Conservation (phyloP, 2,329 filamentous ascomycete species). For the Penicillium sp. region DNA sequence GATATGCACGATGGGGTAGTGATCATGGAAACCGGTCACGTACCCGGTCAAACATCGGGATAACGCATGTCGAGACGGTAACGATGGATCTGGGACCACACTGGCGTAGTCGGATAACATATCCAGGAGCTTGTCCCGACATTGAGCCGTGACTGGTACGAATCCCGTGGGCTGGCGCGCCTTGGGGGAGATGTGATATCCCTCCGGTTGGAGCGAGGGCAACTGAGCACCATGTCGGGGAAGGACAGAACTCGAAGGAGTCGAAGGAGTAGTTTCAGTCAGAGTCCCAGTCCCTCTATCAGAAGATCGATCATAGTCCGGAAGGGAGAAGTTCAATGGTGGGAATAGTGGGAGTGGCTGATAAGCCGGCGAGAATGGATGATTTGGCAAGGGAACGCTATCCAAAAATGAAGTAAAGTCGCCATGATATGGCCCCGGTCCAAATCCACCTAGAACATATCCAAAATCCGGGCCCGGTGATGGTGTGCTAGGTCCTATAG, state of each 20-base stretch:
- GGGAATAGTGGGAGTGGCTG: conserved; percentile 36
- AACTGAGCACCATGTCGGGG: conserved; percentile 35
- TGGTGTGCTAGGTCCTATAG: conserved; percentile 20
- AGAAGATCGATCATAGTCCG: conserved; percentile 27
- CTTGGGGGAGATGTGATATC: conserved; percentile 25
- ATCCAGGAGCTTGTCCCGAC: conserved; percentile 27
- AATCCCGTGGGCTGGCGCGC: conserved; percentile 28
- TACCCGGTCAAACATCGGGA: conserved; percentile 36
- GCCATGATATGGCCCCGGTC: conserved; percentile 24
- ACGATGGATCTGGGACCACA: conserved; percentile 26
- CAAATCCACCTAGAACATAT: conserved; percentile 15
- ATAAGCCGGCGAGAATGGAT: conserved; percentile 34
- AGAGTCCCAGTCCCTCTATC: conserved; percentile 14
- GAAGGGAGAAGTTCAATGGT: conserved; percentile 24
- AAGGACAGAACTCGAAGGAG: conserved; percentile 31
- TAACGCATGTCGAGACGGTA: conserved; percentile 34
- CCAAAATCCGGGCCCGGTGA: conserved; percentile 27
- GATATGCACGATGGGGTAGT: conserved; percentile 36
- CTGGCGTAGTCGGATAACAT: conserved; percentile 26
- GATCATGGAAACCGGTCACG: conserved; percentile 33
- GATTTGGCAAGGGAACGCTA: conserved; percentile 34
- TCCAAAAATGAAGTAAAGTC: conserved; percentile 38
- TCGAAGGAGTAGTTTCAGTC: conserved; percentile 14
- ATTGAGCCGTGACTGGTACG: conserved; percentile 32
- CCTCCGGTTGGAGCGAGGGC: conserved; percentile 34